A percentile compares a stretch with the other conserved stretches of the same genome.
Evolutionary conservation across 371 early-diverging fungal genomes (phyloP).

Genomic region (Mucor indicus): DNA sequence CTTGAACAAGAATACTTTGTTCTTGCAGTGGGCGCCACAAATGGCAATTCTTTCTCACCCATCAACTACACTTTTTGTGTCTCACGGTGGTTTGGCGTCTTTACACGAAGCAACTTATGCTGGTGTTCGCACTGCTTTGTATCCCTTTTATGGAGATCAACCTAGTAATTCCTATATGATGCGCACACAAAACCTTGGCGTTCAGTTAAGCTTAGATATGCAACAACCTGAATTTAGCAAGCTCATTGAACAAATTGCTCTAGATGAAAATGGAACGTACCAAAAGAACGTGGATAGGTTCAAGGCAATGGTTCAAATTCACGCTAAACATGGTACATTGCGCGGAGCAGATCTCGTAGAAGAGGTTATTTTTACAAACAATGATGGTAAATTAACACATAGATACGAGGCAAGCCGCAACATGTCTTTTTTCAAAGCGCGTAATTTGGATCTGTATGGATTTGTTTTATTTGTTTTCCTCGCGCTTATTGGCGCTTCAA

Average conservation of each 20-base stretch:
- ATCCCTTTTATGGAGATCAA: constrained; percentile 44
- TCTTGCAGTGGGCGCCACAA: constrained; percentile 36
- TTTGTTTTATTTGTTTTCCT: too few relatives aligned
- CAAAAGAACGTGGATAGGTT: constrained; percentile 12
- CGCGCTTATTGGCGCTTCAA: too few relatives aligned
- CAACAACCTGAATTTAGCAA: background rate
- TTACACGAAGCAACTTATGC: constrained; percentile 29
- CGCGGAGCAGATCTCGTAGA: constrained; percentile 26
- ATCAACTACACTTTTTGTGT: constrained; percentile 24
- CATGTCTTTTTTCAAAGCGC: too few relatives aligned
- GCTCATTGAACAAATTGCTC: background rate
- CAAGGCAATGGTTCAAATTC: constrained; percentile 15
- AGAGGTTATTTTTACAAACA: constrained; percentile 13
- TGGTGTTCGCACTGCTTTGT: constrained; percentile 24
- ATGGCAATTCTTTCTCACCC: constrained; percentile 32
- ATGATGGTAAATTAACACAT: constrained; percentile 17
- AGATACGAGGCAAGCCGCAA: too few relatives aligned
- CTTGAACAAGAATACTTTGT: constrained; percentile 3
- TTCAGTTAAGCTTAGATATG: background rate
- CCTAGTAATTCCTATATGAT: constrained; percentile 1
- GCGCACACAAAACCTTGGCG: background rate
- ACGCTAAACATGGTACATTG: constrained; percentile 7
- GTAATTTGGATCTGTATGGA: background rate
- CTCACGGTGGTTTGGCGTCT: constrained; percentile 38
- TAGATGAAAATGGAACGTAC: constrained; percentile 3